These are phyloP conservation scores for Rhododendron williamsianum DNA, from an alignment of 148 eudicot species.

Conservation along the genomic window DNA sequence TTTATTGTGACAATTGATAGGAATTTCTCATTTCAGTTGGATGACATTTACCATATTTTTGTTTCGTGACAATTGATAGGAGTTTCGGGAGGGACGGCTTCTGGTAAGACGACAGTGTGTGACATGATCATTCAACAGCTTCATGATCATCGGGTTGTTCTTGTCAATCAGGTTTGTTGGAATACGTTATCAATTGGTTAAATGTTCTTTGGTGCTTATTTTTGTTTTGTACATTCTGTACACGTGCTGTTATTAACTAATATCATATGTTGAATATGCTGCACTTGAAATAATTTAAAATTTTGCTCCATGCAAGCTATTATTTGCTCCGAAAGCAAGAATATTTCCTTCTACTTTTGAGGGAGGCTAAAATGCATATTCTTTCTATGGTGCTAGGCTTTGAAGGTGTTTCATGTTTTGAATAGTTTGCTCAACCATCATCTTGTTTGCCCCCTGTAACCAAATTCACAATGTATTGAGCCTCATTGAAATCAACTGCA, in stretches of 20 bases:
- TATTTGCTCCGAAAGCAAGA: neutral
- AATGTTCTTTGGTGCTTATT: neutral
- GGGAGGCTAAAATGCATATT: neutral
- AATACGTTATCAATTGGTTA: neutral
- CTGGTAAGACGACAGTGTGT: constrained; percentile 92
- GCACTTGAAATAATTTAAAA: neutral
- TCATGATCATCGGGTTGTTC: constrained; percentile 96
- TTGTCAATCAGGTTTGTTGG: constrained; percentile 82
- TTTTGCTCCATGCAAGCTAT: neutral
- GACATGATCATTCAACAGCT: constrained; percentile 98
- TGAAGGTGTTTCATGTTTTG: neutral
- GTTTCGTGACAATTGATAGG: constrained; percentile 30
- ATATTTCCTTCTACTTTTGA: neutral
- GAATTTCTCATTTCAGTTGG: neutral
- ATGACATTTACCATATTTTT: neutral
- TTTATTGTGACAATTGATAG: constrained; percentile 3
- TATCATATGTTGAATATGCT: neutral
- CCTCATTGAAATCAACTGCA: neutral
- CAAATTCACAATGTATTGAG: neutral
- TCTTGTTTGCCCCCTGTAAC: neutral
- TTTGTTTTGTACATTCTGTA: neutral
- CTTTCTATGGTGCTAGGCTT: neutral
- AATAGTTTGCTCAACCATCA: neutral
- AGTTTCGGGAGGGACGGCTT: constrained; percentile 97
- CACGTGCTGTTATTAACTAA: neutral